A percentile compares a stretch with the other conserved stretches of the same genome.
Conservation (phyloP, 2,329 filamentous ascomycete species). For the Nemania bipapillata region DNA sequence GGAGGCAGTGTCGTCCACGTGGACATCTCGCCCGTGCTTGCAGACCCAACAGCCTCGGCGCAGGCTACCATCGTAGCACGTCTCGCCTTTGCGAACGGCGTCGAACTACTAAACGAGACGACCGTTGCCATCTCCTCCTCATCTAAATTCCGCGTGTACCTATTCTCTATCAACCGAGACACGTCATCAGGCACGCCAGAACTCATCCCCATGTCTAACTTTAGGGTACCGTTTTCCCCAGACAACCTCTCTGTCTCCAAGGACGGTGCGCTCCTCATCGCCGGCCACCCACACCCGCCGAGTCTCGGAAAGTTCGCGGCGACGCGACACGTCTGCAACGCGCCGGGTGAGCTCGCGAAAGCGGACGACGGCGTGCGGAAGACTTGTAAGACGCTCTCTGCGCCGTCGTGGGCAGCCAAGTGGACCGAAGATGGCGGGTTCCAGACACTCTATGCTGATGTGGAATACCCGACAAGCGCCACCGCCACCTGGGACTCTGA, state of each 20-base stretch:
- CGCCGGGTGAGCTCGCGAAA: conserved; percentile 41
- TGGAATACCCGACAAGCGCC: conserved; percentile 51
- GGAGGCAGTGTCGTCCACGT: conserved; percentile 55
- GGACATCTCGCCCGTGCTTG: conserved; percentile 39
- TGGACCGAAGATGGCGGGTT: conserved; percentile 53
- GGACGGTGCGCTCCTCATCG: conserved; percentile 52
- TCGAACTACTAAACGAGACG: conserved; percentile 55
- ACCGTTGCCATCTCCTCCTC: conserved; percentile 56
- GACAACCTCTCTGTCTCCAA: conserved; percentile 55
- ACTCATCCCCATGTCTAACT: conserved; percentile 33
- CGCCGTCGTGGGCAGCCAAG: conserved; percentile 49
- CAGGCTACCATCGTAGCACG: conserved; percentile 49
- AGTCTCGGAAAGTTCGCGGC: conserved; percentile 49
- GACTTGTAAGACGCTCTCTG: conserved; percentile 36
- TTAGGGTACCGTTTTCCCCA: conserved; percentile 53
- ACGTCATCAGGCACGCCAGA: conserved; percentile 12
- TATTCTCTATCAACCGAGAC: conserved; percentile 46
- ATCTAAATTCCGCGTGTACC: conserved; percentile 44
- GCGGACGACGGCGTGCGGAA: conserved; percentile 41
- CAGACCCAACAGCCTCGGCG: conserved; percentile 34
- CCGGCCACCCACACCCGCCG: conserved; percentile 55
- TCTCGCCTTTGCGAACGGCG: conserved; percentile 57
- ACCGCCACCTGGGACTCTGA: conserved; percentile 50
- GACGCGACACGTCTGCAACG: conserved; percentile 53
- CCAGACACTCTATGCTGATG: conserved; percentile 51